Evolutionary conservation across 768 basidiomycete genomes (phyloP), one percentile per base, ranked within the genome.

Genomic region (Multifurca ochricompacta): DNA sequence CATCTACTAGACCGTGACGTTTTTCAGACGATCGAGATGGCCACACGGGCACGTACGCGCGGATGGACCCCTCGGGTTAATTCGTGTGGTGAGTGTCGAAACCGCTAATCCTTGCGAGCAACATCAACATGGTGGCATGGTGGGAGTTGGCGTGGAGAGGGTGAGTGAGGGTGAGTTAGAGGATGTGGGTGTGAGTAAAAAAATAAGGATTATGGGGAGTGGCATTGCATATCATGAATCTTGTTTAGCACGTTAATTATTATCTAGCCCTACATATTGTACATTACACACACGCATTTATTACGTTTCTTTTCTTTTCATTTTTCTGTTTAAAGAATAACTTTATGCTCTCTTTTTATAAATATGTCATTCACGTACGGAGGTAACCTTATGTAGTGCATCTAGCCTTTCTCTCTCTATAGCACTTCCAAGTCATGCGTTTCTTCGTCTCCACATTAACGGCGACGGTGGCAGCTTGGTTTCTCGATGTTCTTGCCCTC

Each of bases 1-100:
- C 81, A 82, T 56, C 71, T 98, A 41, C 73, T 93, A 39, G 79
- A 87, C 58, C 77, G 85, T 30, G 95, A 98, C 67, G 69, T 95
- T 44, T 93, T 89, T 60, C 80, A 83, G 51, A 77, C 78, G 0
- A 72, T 94, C 42, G 80, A 83, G 34, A 73, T 81, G 52, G 69
- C 82, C 36, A 72, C 76, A 10, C 74, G 69, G 40, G 82, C 82
- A 62, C 79, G 82, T 50, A 69, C 65, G 51, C 74, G 71, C 48
- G 88, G 87, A 3, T 87, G 86, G 87, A 69, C 76, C 14, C 68
- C 80, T 19, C 64, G 65, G n/a, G 65, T 66, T n/a, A 71, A 70
- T 23, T 66, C 66, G 11, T 90, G 87, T 65, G 64, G 68, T 3
- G 65, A 64, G 30, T 90, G 87, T 60, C 75, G 75, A 47, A 77